Base-by-base conservation (phyloP, 495 filamentous ascomycete species). In the Thermothielavioides terrestris region DNA sequence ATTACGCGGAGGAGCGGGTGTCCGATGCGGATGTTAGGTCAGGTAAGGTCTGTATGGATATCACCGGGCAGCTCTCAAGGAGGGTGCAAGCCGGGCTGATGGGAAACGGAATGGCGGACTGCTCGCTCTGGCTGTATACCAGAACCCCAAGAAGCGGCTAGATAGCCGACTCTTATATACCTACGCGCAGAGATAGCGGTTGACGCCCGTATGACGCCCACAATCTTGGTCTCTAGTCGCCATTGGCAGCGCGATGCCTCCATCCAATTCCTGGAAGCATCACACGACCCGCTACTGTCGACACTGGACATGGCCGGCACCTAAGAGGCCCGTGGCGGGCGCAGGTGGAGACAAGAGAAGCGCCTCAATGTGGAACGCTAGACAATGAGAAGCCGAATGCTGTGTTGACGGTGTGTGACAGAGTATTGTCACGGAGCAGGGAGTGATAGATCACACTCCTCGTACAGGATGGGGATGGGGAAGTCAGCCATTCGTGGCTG, bases 371-470 rank as follows among this genome's bases (percentile, higher is more conserved):
- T 50, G 47, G 37, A 23, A 50, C 47, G 47, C 26, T 15, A 10
- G 18, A 28, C 45, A 38, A 38, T 39, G 45, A 38, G 34, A 3
- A 48, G 22, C 3, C 21, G 35, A 6, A 38, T 48, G 23, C 38
- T 49, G 43, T 54, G 45, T 49, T 38, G 45, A n/a, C 28, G 42
- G 42, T 3, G 20, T 30, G 28, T 44, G 11, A 48, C 31, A 38
- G 30, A 32, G 25, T n/a, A 25, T 42, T 25, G 42, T 48, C 26
- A 30, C 21, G 18, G n/a, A 8, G 21, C 22, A 10, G 26, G 21
- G 22, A 35, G 26, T 52, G 54, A 52, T 44, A 52, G 30, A 52
- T 56, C 42, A 51, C 41, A 31, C 30, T 22, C 40, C 23, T 25
- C 18, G 37, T 27, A 22, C 21, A 27, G 37, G 22, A 21, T 26